Conservation (phyloP, 768 basidiomycete species). For the Dioszegia crocea region DNA sequence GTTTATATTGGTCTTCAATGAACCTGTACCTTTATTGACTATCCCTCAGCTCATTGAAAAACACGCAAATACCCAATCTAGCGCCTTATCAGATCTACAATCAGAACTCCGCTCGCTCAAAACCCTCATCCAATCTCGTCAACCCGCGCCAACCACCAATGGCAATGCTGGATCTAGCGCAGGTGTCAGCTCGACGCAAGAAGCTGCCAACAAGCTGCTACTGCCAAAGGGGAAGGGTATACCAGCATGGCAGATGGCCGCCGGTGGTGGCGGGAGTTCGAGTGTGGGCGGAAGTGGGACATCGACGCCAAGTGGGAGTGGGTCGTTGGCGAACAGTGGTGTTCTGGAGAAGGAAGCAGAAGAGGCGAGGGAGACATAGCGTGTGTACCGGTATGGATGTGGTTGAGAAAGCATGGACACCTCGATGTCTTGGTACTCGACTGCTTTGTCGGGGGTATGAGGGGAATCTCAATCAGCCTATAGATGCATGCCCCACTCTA, state of each 20-base stretch:
- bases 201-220: constrained; percentile 43
- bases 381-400: no score
- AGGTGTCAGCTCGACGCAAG: constrained; percentile 21
- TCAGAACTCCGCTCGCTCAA: constrained; percentile 93
- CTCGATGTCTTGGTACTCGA: no score
- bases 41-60: constrained; percentile 86
- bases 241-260: constrained; percentile 79
- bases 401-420: no score
- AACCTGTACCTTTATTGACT: neutral
- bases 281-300: neutral
- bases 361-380: constrained; percentile 3
- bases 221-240: constrained; percentile 53
- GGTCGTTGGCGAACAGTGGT: constrained; percentile 9
- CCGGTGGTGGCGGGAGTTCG: constrained; percentile 1
- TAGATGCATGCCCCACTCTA: no score
- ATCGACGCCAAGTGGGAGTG: constrained; percentile 11
- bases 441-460: no score
- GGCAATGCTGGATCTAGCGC: neutral
- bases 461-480: no score
- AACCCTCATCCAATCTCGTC: constrained; percentile 71
- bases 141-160: constrained; percentile 8
- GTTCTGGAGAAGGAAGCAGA: constrained; percentile 15
- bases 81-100: constrained; percentile 79
- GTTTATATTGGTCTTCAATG: neutral
- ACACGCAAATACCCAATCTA: constrained; percentile 76